Evolutionary conservation across 1,284 basidiomycete species (phyloP).

Genomic region (Fistulina hepatica): DNA sequence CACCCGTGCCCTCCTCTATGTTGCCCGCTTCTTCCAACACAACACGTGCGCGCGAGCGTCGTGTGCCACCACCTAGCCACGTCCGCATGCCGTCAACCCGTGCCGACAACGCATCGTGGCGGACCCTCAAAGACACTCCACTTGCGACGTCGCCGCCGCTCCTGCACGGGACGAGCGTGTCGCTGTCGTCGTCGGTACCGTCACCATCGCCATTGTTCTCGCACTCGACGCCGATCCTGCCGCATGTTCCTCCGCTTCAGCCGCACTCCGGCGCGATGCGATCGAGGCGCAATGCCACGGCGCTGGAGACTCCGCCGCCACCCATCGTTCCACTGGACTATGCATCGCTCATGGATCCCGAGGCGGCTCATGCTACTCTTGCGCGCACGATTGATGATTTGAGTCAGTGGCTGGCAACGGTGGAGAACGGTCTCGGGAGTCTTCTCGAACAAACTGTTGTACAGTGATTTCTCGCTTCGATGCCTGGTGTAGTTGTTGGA

Average conservation of each 20-base stretch:
- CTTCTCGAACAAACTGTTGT: too few species aligned
- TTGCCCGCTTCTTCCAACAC: too few species aligned
- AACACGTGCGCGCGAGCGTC: too few species aligned
- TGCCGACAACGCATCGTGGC: too few species aligned
- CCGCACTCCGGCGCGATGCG: slow-evolving; percentile 16
- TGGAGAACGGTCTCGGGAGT: slow-evolving; percentile 60
- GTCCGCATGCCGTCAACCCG: too few species aligned
- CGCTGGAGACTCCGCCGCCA: slow-evolving; percentile 26
- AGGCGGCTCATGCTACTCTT: slow-evolving; percentile 62
- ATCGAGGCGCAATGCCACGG: slow-evolving; percentile 15
- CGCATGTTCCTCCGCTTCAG: slow-evolving; percentile 11
- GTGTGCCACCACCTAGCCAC: too few species aligned
- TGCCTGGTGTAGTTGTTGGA: too few species aligned
- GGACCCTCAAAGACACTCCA: slow-evolving; percentile 14
- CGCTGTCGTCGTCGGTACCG: slow-evolving; percentile 31
- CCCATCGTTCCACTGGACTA: slow-evolving; percentile 60
- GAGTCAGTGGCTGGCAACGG: slow-evolving; percentile 66
- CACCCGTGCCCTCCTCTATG: too few species aligned
- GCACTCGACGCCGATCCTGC: slow-evolving; percentile 10
- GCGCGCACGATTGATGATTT: slow-evolving; percentile 73
- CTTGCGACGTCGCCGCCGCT: slow-evolving; percentile 23
- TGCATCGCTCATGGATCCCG: slow-evolving; percentile 43
- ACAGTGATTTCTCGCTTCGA: too few species aligned
- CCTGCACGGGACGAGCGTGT: slow-evolving; percentile 25
- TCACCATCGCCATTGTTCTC: slow-evolving; percentile 28